Evolutionary conservation across 768 basidiomycete species (phyloP).

Genomic region (Suillus cothurnatus): DNA sequence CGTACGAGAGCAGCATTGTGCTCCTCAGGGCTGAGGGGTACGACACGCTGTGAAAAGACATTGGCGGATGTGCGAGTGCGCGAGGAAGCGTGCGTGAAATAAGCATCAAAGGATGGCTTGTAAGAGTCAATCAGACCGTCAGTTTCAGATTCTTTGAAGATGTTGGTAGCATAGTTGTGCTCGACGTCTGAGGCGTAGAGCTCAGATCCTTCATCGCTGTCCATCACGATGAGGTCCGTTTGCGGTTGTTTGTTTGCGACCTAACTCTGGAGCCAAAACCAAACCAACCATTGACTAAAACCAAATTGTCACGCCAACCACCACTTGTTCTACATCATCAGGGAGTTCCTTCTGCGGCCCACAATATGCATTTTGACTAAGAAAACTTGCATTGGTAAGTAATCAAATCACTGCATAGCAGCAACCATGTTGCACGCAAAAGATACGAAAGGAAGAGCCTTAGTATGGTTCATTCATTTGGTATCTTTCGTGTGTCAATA

Average conservation of each 20-base stretch:
- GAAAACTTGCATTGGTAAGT: background rate
- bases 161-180: slow-evolving; percentile 11
- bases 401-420: background rate
- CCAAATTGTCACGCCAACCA: background rate
- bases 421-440: background rate
- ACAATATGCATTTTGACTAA: background rate
- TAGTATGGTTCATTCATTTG: background rate
- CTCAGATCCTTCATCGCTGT: slow-evolving; percentile 33
- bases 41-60: slow-evolving; percentile 74
- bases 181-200: slow-evolving; percentile 31
- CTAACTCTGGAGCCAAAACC: background rate
- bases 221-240: slow-evolving; percentile 9
- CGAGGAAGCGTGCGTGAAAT: slow-evolving; percentile 67
- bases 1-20: slow-evolving; percentile 40
- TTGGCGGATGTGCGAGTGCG: slow-evolving; percentile 75
- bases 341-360: background rate
- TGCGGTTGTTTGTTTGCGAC: background rate
- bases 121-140: slow-evolving; percentile 6
- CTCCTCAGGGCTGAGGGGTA: slow-evolving; percentile 70
- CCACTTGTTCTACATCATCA: background rate
- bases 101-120: slow-evolving; percentile 80
- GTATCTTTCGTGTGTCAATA: background rate
- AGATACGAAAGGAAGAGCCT: background rate
- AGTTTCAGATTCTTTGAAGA: slow-evolving; percentile 14
- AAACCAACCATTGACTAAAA: background rate